A percentile compares a stretch with the other conserved stretches of the same genome.
These are phyloP conservation scores for Aspergillus ochraceus DNA, from an alignment of 2,329 filamentous ascomycete species.

Conservation along the genomic window DNA sequence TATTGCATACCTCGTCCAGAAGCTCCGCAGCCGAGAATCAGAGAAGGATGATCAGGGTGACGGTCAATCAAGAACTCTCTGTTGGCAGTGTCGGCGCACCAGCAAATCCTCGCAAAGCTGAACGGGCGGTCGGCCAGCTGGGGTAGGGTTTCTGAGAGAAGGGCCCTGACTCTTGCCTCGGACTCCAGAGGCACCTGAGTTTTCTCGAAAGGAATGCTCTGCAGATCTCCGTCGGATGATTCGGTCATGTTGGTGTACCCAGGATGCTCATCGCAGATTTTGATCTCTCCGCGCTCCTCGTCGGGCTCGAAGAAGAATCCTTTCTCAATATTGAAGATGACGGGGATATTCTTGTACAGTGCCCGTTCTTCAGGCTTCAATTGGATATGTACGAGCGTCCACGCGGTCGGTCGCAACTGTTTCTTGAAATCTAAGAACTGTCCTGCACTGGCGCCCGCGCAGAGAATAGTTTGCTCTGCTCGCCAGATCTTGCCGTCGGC, in stretches of 20 bases:
- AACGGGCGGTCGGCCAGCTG: slow-evolving; percentile 53
- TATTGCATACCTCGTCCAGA: slow-evolving; percentile 37
- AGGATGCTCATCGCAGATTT: slow-evolving; percentile 53
- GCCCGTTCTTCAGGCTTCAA: slow-evolving; percentile 43
- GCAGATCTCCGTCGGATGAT: slow-evolving; percentile 24
- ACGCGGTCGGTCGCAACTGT: slow-evolving; percentile 47
- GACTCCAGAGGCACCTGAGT: slow-evolving; percentile 48
- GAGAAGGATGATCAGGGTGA: slow-evolving; percentile 46
- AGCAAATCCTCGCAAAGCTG: slow-evolving; percentile 55
- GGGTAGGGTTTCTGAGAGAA: slow-evolving; percentile 54
- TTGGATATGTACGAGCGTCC: slow-evolving; percentile 50
- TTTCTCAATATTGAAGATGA: slow-evolving; percentile 48
- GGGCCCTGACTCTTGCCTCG: slow-evolving; percentile 48
- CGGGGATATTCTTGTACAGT: slow-evolving; percentile 44
- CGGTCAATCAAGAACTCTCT: slow-evolving; percentile 53
- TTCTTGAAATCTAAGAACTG: slow-evolving; percentile 46
- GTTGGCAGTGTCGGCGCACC: slow-evolving; percentile 59
- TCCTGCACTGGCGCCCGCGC: slow-evolving; percentile 45
- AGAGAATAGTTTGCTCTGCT: slow-evolving; percentile 43
- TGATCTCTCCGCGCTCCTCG: slow-evolving; percentile 39
- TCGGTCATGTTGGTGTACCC: slow-evolving; percentile 53
- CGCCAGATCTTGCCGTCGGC: slow-evolving; percentile 37
- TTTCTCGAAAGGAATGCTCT: slow-evolving; percentile 45
- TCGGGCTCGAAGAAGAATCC: slow-evolving; percentile 53
- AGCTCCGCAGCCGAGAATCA: slow-evolving; percentile 52